Conservation (phyloP, 352 stramenopile genomes). For the Phytopythium montanum region DNA sequence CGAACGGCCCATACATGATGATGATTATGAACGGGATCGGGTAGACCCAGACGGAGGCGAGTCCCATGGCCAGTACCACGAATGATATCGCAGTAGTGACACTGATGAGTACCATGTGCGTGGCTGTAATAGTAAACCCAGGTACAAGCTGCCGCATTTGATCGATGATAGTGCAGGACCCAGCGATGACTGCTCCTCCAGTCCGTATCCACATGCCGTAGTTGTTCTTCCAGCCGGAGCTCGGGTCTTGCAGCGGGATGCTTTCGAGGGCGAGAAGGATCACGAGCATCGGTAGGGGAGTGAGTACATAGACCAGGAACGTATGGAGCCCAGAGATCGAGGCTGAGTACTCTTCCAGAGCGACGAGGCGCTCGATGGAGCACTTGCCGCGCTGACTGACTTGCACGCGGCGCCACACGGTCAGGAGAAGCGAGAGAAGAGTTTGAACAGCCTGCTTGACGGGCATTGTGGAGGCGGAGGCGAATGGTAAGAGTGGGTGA, state of each 20-base stretch:
- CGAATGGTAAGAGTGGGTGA: too few relatives aligned
- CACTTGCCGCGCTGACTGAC: constrained; percentile 22
- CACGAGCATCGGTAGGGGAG: constrained; percentile 11
- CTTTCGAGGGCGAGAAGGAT: constrained; percentile 13
- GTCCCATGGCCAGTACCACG: constrained; percentile 7
- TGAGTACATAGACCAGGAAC: constrained; percentile 11
- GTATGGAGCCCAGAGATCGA: constrained; percentile 2
- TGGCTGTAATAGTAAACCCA: constrained; percentile 8
- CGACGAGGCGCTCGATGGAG: constrained; percentile 18
- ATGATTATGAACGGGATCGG: constrained; percentile 14
- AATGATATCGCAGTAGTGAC: constrained; percentile 9
- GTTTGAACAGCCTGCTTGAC: background rate
- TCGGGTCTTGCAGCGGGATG: constrained; percentile 16
- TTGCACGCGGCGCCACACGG: constrained; percentile 13
- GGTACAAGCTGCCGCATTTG: constrained; percentile 16
- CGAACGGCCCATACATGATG: constrained; percentile 4
- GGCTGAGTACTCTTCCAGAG: constrained; percentile 17
- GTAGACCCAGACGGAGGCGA: constrained; percentile 13
- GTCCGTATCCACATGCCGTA: constrained; percentile 22
- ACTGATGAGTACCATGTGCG: constrained; percentile 11
- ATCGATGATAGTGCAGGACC: constrained; percentile 4
- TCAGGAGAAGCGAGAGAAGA: background rate
- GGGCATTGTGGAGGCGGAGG: background rate
- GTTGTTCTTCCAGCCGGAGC: constrained; percentile 18
- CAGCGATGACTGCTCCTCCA: constrained; percentile 3